Conservation (phyloP, 768 basidiomycete species). For the Trametes sanguinea region DNA sequence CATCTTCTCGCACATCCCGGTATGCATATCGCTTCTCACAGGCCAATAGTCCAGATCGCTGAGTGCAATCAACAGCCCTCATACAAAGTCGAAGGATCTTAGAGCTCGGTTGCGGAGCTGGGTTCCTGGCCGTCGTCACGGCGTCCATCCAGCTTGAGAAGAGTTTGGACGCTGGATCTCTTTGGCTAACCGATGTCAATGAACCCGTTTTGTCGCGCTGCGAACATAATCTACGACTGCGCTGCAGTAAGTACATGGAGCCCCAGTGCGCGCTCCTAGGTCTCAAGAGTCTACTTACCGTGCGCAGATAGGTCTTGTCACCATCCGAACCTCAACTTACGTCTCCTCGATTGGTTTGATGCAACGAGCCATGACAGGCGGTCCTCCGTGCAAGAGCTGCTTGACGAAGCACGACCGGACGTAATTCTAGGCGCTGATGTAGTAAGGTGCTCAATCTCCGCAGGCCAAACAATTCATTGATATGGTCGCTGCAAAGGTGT, state of each 20-base stretch:
- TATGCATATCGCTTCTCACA: constrained; percentile 28
- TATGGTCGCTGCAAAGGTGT: constrained; percentile 48
- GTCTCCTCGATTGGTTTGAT: constrained; percentile 66
- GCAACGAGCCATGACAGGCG: constrained; percentile 42
- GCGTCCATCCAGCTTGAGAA: constrained; percentile 51
- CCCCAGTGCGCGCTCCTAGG: background rate
- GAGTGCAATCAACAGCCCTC: constrained; percentile 36
- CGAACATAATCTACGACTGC: constrained; percentile 55
- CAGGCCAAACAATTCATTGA: background rate
- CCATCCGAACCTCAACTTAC: constrained; percentile 48
- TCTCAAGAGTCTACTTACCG: too few species aligned
- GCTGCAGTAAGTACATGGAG: constrained; percentile 59
- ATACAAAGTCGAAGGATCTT: constrained; percentile 52
- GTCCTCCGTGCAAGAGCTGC: constrained; percentile 30
- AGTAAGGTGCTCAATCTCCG: constrained; percentile 32
- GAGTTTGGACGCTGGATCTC: background rate
- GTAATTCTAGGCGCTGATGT: constrained; percentile 76
- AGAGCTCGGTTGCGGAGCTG: constrained; percentile 76
- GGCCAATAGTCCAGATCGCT: background rate
- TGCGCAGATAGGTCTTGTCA: constrained; percentile 54
- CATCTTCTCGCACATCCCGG: constrained; percentile 61
- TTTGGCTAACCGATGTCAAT: constrained; percentile 68
- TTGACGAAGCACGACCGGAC: constrained; percentile 51
- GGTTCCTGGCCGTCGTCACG: constrained; percentile 70
- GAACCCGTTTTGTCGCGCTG: constrained; percentile 64